Evolutionary conservation across 2,329 filamentous ascomycete genomes (phyloP).

Genomic region (Colletotrichum camelliae): DNA sequence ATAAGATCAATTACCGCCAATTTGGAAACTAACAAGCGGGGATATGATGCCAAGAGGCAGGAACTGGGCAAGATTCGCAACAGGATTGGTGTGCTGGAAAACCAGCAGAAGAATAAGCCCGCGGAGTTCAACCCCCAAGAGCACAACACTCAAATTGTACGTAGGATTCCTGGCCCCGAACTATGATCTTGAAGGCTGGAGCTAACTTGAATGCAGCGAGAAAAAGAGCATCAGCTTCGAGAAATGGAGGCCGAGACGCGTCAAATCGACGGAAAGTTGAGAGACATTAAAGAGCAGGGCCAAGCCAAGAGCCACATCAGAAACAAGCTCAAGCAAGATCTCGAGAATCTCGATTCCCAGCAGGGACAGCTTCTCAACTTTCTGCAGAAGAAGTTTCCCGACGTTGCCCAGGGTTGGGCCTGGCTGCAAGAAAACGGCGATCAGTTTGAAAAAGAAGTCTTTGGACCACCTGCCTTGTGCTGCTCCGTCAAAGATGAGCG

Average conservation of each 20-base stretch:
- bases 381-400: slow-evolving; percentile 63
- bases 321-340: slow-evolving; percentile 47
- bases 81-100: slow-evolving; percentile 68
- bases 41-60: slow-evolving; percentile 54
- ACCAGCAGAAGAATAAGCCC: slow-evolving; percentile 65
- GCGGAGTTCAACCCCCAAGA: slow-evolving; percentile 71
- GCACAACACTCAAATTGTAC: slow-evolving; percentile 76
- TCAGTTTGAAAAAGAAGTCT: slow-evolving; percentile 77
- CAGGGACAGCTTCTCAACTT: slow-evolving; percentile 75
- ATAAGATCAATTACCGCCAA: slow-evolving; percentile 39
- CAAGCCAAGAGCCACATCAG: slow-evolving; percentile 43
- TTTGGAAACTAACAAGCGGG: slow-evolving; percentile 57
- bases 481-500: slow-evolving; percentile 79
- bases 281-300: slow-evolving; percentile 47
- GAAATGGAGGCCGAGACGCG: slow-evolving; percentile 53
- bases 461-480: slow-evolving; percentile 79
- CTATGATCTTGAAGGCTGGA: background rate
- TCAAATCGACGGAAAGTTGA: slow-evolving; percentile 42
- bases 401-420: slow-evolving; percentile 75
- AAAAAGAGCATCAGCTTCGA: slow-evolving; percentile 61
- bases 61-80: slow-evolving; percentile 56
- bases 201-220: slow-evolving; percentile 50
- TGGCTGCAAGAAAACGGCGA: slow-evolving; percentile 79
- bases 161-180: slow-evolving; percentile 34
- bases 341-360: slow-evolving; percentile 72